Percentiles rank a stretch among this genome's conserved stretches.
Evolutionary conservation across 768 basidiomycete genomes (phyloP).

Genomic region (Mycena haematopus): DNA sequence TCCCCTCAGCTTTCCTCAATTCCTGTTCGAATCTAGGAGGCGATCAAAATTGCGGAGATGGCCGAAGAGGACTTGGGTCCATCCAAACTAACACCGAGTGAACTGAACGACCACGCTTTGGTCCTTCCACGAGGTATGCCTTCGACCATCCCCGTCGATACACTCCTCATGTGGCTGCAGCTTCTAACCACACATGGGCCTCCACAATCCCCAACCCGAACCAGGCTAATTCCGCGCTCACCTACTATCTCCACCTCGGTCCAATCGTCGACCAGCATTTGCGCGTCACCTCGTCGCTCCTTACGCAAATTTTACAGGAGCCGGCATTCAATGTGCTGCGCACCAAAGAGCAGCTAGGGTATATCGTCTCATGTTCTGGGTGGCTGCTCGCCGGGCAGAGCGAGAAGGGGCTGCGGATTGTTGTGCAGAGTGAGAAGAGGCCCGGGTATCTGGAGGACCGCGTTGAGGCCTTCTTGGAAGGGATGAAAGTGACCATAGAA

Average conservation of each 20-base stretch:
- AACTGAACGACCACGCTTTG: constrained; percentile 64
- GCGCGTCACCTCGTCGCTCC: constrained; percentile 72
- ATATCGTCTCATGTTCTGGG: constrained; percentile 74
- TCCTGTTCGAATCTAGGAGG: constrained; percentile 60
- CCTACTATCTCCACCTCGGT: constrained; percentile 87
- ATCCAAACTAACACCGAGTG: constrained; percentile 58
- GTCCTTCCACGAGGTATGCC: constrained; percentile 70
- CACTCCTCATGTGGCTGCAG: constrained; percentile 44
- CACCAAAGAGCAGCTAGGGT: constrained; percentile 95
- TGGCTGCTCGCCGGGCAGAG: constrained; percentile 69
- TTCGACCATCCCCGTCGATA: background rate
- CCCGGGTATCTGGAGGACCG: constrained; percentile 86
- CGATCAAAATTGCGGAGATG: constrained; percentile 72
- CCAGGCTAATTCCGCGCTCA: constrained; percentile 85
- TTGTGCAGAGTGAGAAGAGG: constrained; percentile 85
- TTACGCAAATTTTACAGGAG: constrained; percentile 87
- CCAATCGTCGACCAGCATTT: constrained; percentile 63
- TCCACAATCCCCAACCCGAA: constrained; percentile 78
- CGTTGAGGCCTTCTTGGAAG: constrained; percentile 85
- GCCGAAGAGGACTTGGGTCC: constrained; percentile 70
- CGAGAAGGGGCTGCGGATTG: constrained; percentile 78
- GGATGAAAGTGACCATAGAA: constrained; percentile 71
- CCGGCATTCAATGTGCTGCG: constrained; percentile 91
- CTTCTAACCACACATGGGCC: constrained; percentile 71
- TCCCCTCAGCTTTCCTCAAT: constrained; percentile 1